A percentile compares a stretch with the other conserved stretches of the same genome.
Conservation (phyloP, 169 alveolate genomes). For the Plasmodium gonderi region DNA sequence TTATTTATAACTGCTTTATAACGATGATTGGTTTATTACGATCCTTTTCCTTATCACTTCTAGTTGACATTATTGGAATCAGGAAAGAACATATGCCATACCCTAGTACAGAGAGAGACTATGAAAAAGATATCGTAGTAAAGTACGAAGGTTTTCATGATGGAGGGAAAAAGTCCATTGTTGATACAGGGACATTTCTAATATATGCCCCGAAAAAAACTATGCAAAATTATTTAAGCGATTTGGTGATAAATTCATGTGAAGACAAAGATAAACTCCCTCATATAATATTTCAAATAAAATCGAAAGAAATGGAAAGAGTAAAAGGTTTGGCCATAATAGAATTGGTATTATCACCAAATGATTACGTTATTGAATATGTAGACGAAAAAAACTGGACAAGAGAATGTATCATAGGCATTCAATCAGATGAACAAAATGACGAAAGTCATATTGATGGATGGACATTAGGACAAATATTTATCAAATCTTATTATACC, state of each 20-base stretch:
- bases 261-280: constrained; percentile 71
- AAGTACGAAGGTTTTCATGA: constrained; percentile 74
- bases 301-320: constrained; percentile 19
- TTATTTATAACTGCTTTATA: neutral
- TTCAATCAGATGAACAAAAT: constrained; percentile 80
- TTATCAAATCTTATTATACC: constrained; percentile 82
- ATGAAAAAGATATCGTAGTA: constrained; percentile 27
- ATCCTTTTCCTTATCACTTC: neutral
- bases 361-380: constrained; percentile 83
- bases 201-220: constrained; percentile 74
- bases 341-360: constrained; percentile 79
- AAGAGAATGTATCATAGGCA: constrained; percentile 79
- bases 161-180: constrained; percentile 62
- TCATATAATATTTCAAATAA: constrained; percentile 55
- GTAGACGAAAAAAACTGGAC: constrained; percentile 40
- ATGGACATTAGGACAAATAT: constrained; percentile 76
- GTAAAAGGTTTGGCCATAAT: constrained; percentile 55
- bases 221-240: constrained; percentile 52
- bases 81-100: constrained; percentile 17
- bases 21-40: no score
- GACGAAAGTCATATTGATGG: constrained; percentile 75
- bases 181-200: constrained; percentile 69
- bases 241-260: constrained; percentile 54
- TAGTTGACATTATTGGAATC: constrained; percentile 55
- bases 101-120: neutral